Conservation (phyloP, 2,329 filamentous ascomycete genomes). For the Paradendryphiella salina region DNA sequence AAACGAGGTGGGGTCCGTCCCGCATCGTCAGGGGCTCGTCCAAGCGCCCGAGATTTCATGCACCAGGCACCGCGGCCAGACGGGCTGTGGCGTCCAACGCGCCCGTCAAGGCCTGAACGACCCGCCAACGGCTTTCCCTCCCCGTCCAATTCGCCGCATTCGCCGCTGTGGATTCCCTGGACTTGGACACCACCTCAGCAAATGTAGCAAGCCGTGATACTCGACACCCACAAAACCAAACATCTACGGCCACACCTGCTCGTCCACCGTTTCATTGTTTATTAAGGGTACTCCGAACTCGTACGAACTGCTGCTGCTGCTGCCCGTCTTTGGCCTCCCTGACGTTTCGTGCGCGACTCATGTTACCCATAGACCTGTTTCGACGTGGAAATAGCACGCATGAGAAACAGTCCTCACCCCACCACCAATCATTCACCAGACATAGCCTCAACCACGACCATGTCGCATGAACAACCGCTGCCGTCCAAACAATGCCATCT, state of each 20-base stretch:
- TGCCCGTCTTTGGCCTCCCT: not conserved
- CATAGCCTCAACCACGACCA: not conserved
- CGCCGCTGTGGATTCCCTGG: not conserved
- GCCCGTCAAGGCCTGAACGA: conserved; percentile 15
- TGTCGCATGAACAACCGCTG: conserved; percentile 6
- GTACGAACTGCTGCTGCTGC: not conserved
- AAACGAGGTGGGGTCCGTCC: conserved; percentile 23
- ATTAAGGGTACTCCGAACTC: conserved; percentile 8
- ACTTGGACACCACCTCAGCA: conserved; percentile 4
- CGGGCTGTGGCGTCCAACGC: conserved; percentile 20
- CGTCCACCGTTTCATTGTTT: conserved; percentile 8
- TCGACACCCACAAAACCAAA: conserved; percentile 11
- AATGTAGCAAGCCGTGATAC: conserved; percentile 2
- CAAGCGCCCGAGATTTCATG: conserved; percentile 19
- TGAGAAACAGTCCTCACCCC: conserved; percentile 4
- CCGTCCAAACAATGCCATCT: not conserved
- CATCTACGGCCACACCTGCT: conserved; percentile 2
- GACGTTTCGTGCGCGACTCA: conserved; percentile 11
- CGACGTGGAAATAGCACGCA: conserved; percentile 9
- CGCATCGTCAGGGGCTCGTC: conserved; percentile 19
- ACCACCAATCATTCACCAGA: conserved; percentile 1
- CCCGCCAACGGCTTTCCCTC: conserved; percentile 3
- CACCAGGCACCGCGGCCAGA: conserved; percentile 16
- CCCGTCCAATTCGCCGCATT: not conserved
- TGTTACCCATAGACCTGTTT: conserved; percentile 10